A percentile compares a stretch with the other conserved stretches of the same genome.
These are phyloP conservation scores for Xylaria telfairii DNA, from an alignment of 495 filamentous ascomycete species.

Conservation along the genomic window DNA sequence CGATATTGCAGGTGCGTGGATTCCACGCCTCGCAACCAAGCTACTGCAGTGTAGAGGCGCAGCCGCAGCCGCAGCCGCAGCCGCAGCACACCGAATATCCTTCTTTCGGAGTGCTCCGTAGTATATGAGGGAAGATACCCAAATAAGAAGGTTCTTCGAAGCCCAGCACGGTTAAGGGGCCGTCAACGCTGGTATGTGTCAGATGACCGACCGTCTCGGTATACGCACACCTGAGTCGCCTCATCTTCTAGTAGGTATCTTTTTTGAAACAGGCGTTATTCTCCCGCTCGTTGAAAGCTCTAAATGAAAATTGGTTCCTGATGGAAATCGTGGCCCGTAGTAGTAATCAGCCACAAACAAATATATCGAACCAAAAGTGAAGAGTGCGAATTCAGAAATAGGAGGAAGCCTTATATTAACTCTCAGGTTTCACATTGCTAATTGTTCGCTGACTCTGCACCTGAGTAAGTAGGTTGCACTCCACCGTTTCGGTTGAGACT, in stretches of 20 bases:
- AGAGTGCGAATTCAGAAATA: background rate
- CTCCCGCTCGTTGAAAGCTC: background rate
- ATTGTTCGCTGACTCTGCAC: background rate
- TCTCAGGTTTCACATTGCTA: background rate
- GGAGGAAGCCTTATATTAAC: background rate
- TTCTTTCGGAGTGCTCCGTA: background rate
- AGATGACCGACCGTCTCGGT: background rate
- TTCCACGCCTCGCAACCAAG: background rate
- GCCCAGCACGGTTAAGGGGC: background rate
- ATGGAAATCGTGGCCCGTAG: background rate
- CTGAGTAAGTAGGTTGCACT: background rate
- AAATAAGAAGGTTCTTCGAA: background rate
- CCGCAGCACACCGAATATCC: conserved; percentile 12
- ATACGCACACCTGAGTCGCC: background rate
- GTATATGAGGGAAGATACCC: background rate
- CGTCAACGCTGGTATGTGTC: background rate
- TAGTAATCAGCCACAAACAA: background rate
- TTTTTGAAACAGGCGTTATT: background rate
- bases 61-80: too few species aligned
- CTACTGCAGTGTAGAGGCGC: background rate
- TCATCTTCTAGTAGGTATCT: too few species aligned
- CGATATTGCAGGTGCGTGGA: background rate
- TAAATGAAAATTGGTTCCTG: background rate
- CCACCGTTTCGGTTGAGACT: background rate
- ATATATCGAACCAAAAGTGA: background rate